Conservation (phyloP, 495 filamentous ascomycete genomes). For the Penicillium flavigenum region DNA sequence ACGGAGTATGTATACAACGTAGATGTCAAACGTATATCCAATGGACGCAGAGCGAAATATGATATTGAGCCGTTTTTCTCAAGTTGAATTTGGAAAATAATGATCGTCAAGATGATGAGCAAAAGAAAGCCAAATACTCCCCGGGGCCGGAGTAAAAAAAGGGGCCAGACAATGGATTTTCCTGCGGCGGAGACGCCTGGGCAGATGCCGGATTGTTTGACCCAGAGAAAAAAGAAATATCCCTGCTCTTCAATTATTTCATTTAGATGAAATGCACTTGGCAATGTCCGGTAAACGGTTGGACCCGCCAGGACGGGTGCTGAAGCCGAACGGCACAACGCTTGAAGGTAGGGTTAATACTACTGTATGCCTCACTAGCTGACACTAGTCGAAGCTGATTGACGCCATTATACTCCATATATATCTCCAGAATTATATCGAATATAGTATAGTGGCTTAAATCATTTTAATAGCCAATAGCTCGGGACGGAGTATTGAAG, state of each 20-base stretch:
- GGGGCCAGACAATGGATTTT: conserved; percentile 14
- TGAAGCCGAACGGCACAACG: not conserved
- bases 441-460: not conserved
- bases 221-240: not conserved
- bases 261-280: conserved; percentile 5
- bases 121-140: conserved; percentile 1
- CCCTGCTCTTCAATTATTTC: conserved; percentile 6
- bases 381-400: not conserved
- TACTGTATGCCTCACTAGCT: not conserved
- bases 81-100: conserved; percentile 5
- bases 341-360: not conserved
- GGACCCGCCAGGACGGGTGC: not conserved
- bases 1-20: not conserved
- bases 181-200: conserved; percentile 5
- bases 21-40: not conserved
- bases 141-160: conserved; percentile 4
- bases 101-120: conserved; percentile 15
- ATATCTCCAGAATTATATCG: not conserved
- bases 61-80: not conserved
- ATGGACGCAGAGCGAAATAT: not conserved
- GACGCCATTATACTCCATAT: not conserved
- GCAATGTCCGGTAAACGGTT: conserved; percentile 1
- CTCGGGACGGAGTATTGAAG: not conserved
- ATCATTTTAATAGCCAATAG: not conserved
- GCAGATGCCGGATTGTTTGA: not conserved